Evolutionary conservation across 2,329 filamentous ascomycete genomes (phyloP).

Genomic region (Cadophora gregata): DNA sequence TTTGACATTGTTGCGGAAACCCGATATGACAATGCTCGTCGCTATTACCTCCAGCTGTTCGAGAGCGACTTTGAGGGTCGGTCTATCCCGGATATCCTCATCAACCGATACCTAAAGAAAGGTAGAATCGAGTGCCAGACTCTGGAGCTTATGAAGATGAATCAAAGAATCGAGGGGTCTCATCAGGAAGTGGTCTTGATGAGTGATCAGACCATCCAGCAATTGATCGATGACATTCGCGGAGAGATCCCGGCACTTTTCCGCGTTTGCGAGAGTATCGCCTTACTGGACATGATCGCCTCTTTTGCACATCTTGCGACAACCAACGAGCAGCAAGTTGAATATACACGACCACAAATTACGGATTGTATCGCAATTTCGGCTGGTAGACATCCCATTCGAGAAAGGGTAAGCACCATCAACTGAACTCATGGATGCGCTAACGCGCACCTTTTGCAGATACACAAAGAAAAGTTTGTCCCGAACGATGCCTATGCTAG

Average conservation of each 20-base stretch:
- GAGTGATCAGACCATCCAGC: conserved; percentile 78
- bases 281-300: conserved; percentile 83
- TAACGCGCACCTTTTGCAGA: conserved; percentile 45
- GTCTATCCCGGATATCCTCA: conserved; percentile 69
- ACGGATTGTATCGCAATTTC: conserved; percentile 69
- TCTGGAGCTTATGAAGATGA: conserved; percentile 81
- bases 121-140: conserved; percentile 88
- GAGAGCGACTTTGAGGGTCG: conserved; percentile 66
- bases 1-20: conserved; percentile 67
- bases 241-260: conserved; percentile 76
- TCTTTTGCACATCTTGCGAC: conserved; percentile 79
- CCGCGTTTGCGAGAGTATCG: conserved; percentile 83
- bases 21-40: conserved; percentile 77
- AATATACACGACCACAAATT: conserved; percentile 69
- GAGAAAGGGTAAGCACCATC: conserved; percentile 60
- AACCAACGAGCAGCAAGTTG: conserved; percentile 48
- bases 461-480: conserved; percentile 72
- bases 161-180: conserved; percentile 76
- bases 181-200: conserved; percentile 84
- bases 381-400: conserved; percentile 70
- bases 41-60: conserved; percentile 78
- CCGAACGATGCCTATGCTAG: conserved; percentile 91
- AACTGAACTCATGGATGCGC: not conserved
- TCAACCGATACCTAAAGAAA: conserved; percentile 77
- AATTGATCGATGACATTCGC: conserved; percentile 75